Evolutionary conservation across 495 filamentous ascomycete genomes (phyloP), one percentile per base, ranked within the genome.

Genomic region (Aspergillus egyptiacus): DNA sequence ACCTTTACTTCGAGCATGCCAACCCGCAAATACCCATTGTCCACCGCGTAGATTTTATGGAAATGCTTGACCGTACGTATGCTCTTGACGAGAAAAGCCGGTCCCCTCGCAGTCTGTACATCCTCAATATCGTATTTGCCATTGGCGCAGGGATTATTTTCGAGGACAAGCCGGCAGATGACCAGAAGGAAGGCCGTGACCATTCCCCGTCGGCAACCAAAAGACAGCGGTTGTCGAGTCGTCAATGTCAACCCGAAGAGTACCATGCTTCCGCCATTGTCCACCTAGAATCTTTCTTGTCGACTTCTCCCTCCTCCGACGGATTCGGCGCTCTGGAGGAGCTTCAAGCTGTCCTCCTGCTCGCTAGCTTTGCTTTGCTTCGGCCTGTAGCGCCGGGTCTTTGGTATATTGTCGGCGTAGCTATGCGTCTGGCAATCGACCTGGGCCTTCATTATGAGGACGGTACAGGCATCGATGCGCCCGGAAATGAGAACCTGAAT

Each of bases 331-430:
- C 89, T 0, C 64, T 97, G 49, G 91, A 96, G 64, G 91, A 96
- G 63, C 73, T 97, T 32, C 91, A 97, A 61, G 89, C 89, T 23
- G 91, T 96, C 6, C 70, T 97, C 40, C 71, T 97, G 27, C 72
- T 97, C 35, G 91, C 91, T 25, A 87, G 88, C 32, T 95, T 96
- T 73, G 91, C 91, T 2, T 68, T 97, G 32, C 73, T 97, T 52
- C 76, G 91, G 53, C 91, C 91, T 2, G 88, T 97, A 38, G 87
- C 91, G 3, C 91, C 91, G 0, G 91, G 91, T 35, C 69, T 97
- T 22, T 97, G 91, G 91, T 97, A 97, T 63, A 97, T 97, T 43
- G 85, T 94, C 40, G 91, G 91, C 10, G 90, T 96, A 24, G 91
- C 91, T 2, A 84, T 91, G 53, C 84, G 91, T 51, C 61, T 96